Conservation (phyloP, 1,139 yeast species). For the Blastobotrys persicus region DNA sequence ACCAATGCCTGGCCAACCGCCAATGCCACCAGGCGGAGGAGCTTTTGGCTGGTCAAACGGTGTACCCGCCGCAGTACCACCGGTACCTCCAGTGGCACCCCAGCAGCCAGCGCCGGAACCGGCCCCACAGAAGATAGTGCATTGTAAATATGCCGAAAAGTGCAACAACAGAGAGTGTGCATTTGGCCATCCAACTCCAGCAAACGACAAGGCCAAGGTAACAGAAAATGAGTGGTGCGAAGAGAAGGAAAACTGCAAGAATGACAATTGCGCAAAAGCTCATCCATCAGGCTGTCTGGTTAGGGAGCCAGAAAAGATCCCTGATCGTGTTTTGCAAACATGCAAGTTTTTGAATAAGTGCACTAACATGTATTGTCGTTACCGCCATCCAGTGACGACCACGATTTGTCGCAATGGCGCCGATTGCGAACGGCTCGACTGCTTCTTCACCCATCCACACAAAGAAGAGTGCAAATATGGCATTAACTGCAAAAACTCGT, state of each 20-base stretch:
- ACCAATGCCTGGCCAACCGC: slow-evolving; percentile 4
- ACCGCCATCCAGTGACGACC: slow-evolving; percentile 75
- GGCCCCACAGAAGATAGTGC: slow-evolving; percentile 14
- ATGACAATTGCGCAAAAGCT: slow-evolving; percentile 63
- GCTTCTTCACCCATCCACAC: slow-evolving; percentile 78
- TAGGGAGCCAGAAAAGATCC: slow-evolving; percentile 29
- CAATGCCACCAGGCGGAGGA: slow-evolving; percentile 1
- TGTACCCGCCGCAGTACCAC: too few species aligned
- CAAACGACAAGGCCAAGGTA: slow-evolving; percentile 70
- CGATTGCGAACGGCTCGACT: slow-evolving; percentile 72
- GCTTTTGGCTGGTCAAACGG: too few species aligned
- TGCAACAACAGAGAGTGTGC: slow-evolving; percentile 80
- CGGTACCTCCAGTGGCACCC: too few species aligned
- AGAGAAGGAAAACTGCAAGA: slow-evolving; percentile 60
- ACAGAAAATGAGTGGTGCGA: slow-evolving; percentile 73
- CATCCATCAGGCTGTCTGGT: slow-evolving; percentile 67
- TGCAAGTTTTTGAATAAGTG: slow-evolving; percentile 78
- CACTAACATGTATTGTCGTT: slow-evolving; percentile 73
- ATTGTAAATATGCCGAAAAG: slow-evolving; percentile 72
- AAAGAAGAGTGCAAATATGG: slow-evolving; percentile 80
- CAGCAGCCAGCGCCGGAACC: slow-evolving; percentile 8
- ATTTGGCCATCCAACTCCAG: slow-evolving; percentile 89
- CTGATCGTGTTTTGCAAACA: slow-evolving; percentile 52
- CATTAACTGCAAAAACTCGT: slow-evolving; percentile 61
- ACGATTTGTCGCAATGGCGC: slow-evolving; percentile 80